Base-by-base conservation (phyloP, 78 protist species). In the Cavenderia fasciculata region DNA sequence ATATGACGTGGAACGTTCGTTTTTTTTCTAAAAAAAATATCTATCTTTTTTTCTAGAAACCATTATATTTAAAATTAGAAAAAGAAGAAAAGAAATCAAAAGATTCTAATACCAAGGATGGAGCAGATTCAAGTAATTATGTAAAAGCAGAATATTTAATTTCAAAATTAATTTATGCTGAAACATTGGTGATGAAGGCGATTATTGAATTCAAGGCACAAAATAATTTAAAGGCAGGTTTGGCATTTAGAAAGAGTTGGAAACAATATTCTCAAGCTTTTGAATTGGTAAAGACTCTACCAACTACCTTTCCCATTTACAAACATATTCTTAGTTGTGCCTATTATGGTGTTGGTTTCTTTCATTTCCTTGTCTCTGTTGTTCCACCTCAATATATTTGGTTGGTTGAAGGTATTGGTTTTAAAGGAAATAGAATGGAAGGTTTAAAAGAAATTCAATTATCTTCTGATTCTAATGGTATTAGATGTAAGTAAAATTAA, bases 121-220 rank as follows among this genome's bases (percentile, higher is more conserved):
- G 88, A 11, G 43, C 77, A 2, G 73, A 21, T 34, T 11, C 33
- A 0, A 5, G 27, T 21, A 40, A 41, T 40, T 57, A 51, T 29
- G 31, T 27, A 23, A 82, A 68, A 36, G 90, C 90, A 18, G 79
- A 82, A 31, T 82, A 82, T 49, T 69, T 82, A 40, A 82, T 82
- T 57, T 21, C 77, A 27, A 82, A 82, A 31, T 25, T 82, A 1
- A 69, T 82, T 19, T 82, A 82, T 27, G 90, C 90, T 4, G 90
- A 82, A 25, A 69, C 90, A 0, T 31, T 82, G 90, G 75, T 82
- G 12, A 82, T 82, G 90, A 82, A 82, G 44, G 90, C 79, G 29
- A 74, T 82, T 1, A 65, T 82, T 25, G 90, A 82, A 57, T 82
- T 82, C 61, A 82, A 82, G 73, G 78, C 76, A 68, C 90, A 82